These are phyloP conservation scores for Cordia subcordata DNA, from an alignment of 257 asterid species.

Conservation along the genomic window DNA sequence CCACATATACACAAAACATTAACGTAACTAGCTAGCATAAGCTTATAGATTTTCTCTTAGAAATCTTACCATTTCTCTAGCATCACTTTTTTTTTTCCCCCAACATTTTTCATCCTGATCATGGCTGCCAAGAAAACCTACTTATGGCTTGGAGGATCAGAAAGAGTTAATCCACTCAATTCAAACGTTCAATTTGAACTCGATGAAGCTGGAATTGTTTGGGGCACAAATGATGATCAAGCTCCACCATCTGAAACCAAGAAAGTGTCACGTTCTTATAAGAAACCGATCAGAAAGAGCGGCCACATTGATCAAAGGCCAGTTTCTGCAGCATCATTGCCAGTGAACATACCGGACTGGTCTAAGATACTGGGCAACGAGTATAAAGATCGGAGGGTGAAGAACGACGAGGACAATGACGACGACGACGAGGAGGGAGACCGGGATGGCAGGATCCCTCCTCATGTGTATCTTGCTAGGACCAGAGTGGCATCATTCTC, in stretches of 20 bases:
- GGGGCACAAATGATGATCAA: constrained; percentile 2
- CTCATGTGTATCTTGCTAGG: constrained; percentile 24
- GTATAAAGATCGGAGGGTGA: not conserved
- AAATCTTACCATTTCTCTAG: not conserved
- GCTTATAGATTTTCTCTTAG: not conserved
- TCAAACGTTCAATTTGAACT: constrained; percentile 13
- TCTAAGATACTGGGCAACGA: constrained; percentile 4
- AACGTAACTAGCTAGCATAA: not conserved
- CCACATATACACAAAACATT: not conserved
- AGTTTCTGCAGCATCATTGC: constrained; percentile 13
- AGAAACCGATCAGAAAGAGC: constrained; percentile 3
- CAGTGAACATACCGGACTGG: constrained; percentile 19
- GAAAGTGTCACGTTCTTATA: not conserved
- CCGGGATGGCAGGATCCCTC: constrained; percentile 4
- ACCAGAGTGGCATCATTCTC: constrained; percentile 23
- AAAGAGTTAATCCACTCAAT: not conserved
- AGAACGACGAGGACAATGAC: not conserved
- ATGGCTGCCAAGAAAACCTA: constrained; percentile 5
- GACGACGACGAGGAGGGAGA: not conserved
- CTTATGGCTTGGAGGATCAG: constrained; percentile 7
- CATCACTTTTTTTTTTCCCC: not conserved
- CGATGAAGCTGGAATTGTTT: constrained; percentile 19
- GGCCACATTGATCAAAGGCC: not conserved
- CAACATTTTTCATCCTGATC: not conserved
- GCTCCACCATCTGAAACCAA: not conserved